A percentile compares a stretch with the other conserved stretches of the same genome.
Evolutionary conservation across 139 green algal genomes (phyloP).

Genomic region (Pleodorina starrii): DNA sequence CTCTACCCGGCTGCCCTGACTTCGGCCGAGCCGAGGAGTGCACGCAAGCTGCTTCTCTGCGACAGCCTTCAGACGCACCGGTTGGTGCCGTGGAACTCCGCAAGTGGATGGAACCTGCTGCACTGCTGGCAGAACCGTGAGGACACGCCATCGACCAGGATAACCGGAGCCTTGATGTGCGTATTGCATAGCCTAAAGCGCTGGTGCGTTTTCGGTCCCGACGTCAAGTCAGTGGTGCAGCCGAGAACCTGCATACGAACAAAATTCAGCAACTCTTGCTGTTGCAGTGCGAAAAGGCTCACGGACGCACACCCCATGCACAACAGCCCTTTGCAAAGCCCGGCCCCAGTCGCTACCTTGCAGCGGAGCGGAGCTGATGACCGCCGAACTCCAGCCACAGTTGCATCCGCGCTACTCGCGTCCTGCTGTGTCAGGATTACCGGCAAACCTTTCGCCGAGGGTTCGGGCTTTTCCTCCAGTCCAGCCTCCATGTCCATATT

Average conservation of each 20-base stretch:
- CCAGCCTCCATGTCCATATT: neutral
- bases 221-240: neutral
- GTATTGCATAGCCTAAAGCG: constrained; percentile 29
- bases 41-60: too few relatives aligned
- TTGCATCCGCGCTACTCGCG: too few relatives aligned
- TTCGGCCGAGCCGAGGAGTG: too few relatives aligned
- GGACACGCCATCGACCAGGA: neutral
- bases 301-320: too few relatives aligned
- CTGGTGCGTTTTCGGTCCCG: constrained; percentile 22
- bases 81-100: constrained; percentile 25
- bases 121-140: constrained; percentile 44
- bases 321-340: neutral
- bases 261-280: too few relatives aligned
- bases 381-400: neutral
- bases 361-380: neutral
- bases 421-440: neutral
- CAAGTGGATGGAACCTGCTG: neutral
- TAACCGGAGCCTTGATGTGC: constrained; percentile 28
- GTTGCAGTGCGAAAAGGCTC: too few relatives aligned
- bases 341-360: neutral
- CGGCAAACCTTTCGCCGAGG: neutral
- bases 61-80: too few relatives aligned
- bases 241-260: neutral
- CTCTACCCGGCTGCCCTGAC: too few relatives aligned
- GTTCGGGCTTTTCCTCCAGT: neutral